Base-by-base conservation (phyloP, 2,329 filamentous ascomycete species). In the Nemania abortiva region DNA sequence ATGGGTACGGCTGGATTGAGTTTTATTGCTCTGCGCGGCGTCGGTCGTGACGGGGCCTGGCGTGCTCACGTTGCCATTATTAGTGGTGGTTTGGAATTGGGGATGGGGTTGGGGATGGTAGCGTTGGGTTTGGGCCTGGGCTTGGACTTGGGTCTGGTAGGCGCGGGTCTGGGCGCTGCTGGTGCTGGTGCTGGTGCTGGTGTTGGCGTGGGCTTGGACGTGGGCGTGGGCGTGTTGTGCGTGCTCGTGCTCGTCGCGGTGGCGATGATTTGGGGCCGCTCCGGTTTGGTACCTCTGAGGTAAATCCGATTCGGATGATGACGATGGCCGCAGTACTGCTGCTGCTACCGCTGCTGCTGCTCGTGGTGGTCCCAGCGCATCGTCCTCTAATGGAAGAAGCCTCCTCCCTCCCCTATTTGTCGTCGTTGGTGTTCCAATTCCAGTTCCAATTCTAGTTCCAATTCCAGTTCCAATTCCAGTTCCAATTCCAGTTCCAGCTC, bases 281-380 rank as follows among this genome's bases (percentile, higher is more conserved):
- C 42, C 50, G 27, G 34, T 18, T 37, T 53, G 52, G 39, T 18
- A 6, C 18, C 6, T 2, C 11, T 15, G 6, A 18, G 29, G 18
- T 37, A 13, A 31, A n/a, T 34, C 13, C 27, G 69, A 64, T 31
- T 65, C 55, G 65, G 72, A 34, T 34, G 65, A 67, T 54, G 53
- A 50, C 47, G 47, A 50, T 52, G 49, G 22, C 27, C n/a, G n/a
- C 22, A n/a, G n/a, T 18, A 52, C 9, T 18, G 10, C 2, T 42
- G 31, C 31, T 29, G 20, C 20, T 24, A 2, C 9, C 6, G 10
- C 2, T 42, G 18, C 31, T 29, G 20, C 20, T 24, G 3, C 39
- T 27, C 50, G 72, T 74, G 73, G 72, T 75, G 74, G 74, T 72
- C 73, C 74, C 72, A 75, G 75, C 73, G 72, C 73, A 71, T 70